Base-by-base conservation (phyloP, 2,329 filamentous ascomycete genomes). In the Dactylellina parvicollis region DNA sequence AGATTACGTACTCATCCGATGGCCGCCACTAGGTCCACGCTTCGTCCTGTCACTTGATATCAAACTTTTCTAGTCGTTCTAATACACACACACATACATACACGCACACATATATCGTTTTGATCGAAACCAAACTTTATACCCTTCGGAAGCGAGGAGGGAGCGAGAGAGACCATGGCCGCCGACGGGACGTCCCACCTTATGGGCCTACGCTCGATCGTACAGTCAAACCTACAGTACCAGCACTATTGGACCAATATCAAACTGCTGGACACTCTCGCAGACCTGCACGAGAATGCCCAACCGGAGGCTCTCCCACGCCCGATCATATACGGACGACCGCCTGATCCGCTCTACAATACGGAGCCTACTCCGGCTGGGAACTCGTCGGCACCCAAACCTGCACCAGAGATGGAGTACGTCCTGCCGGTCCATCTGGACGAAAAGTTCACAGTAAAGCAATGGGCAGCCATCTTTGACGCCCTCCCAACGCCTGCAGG, bases 201-300 rank as follows among this genome's bases (percentile, higher is more conserved):
- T 20, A 81, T 83, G 76, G 79, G 84, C 49, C 85, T 90, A 49
- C 85, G 87, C 44, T 80, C 84, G 16, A 83, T 87, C 59, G 87
- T 93, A 49, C 82, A 86, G 59, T 86, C 89, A 80, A 92, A 93
- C 80, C 86, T 95, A 44, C 84, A 86, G 76, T 84, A 89, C 79
- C 90, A 93, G 80, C 91, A 94, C 80, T 85, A 89, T 78, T 94
- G 91, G 91, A 86, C 85, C 24, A 80, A 84, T 24, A 80, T 92
- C 49, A 80, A 81, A 78, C 65, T 81, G 75, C 79, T 81, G 66
- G 78, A 79, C 14, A 54, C 74, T n/a, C 22, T 57, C 20, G 54
- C 76, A n/a, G 79, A 78, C 47, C 77, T 79, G 18, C 75, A 75
- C 2, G 46, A 54, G n/a, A 54, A 56, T 14, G 44, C 59, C 3